These are phyloP conservation scores for Syncephalastrum racemosum DNA, from an alignment of 371 early-diverging fungal genomes.

Conservation along the genomic window DNA sequence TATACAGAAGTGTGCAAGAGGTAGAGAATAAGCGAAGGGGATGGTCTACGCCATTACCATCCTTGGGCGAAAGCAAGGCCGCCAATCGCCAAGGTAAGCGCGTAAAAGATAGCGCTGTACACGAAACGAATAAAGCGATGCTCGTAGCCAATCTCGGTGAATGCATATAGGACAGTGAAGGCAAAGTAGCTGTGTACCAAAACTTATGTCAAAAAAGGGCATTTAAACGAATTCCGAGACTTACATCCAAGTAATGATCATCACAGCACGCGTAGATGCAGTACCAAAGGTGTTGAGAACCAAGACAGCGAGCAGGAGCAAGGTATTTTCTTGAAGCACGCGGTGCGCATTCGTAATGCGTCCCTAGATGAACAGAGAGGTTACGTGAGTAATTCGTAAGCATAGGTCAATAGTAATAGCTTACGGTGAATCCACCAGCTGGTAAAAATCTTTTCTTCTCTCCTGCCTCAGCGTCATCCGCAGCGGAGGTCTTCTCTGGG, in stretches of 20 bases:
- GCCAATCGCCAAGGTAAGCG: constrained; percentile 36
- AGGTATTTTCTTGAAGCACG: constrained; percentile 34
- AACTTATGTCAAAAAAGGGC: not conserved
- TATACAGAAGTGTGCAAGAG: constrained; percentile 1
- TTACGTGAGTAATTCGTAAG: not conserved
- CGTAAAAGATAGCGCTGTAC: constrained; percentile 36
- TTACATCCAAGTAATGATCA: constrained; percentile 50
- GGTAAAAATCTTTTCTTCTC: constrained; percentile 8
- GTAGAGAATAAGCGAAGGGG: not conserved
- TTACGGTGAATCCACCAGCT: constrained; percentile 9
- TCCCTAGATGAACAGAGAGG: not conserved
- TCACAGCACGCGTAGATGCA: constrained; percentile 42
- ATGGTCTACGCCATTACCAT: constrained; percentile 12
- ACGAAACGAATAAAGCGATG: constrained; percentile 40
- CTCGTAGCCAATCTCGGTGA: constrained; percentile 32
- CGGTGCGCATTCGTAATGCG: constrained; percentile 23
- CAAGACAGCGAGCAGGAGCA: constrained; percentile 35
- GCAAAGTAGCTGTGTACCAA: constrained; percentile 29
- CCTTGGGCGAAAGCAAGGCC: constrained; percentile 44
- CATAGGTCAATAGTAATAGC: not conserved
- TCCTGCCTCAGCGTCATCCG: constrained; percentile 20
- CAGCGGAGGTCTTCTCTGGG: constrained; percentile 10
- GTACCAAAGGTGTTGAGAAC: constrained; percentile 45
- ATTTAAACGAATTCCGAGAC: not conserved
- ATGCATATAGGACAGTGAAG: constrained; percentile 40